Evolutionary conservation across 352 stramenopile genomes (phyloP), one percentile per base, ranked within the genome.

Genomic region (Globisporangium ultimum): DNA sequence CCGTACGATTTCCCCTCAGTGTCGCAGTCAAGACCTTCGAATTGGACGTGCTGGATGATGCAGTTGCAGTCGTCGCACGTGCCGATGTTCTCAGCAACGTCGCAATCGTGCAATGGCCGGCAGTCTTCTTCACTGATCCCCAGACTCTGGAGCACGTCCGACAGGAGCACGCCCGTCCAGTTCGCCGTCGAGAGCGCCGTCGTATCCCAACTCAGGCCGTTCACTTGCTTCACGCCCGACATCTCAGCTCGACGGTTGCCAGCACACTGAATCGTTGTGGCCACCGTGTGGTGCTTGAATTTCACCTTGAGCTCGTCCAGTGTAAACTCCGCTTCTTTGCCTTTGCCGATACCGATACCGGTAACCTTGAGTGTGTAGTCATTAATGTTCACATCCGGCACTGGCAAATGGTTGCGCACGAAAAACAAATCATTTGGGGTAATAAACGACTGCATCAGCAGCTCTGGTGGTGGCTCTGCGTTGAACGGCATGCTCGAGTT

Each of bases 381-480:
- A 10, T 88, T 71, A 5, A 68, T 58, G 47, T 93, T 74, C 20
- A 96, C 72, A 10, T 97, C 66, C 0, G 97, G 97, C 2, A 99
- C 97, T 2, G 97, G 96, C 62, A 99, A 83, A 72, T 99, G 97
- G 80, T 99, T 97, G 5, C 97, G 79, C 61, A 98, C 97, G 68
- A 98, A 99, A 73, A 98, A 99, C 12, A 99, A 68, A 6, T 97
- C 88, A 61, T 94, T 96, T 6, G 97, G 97, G 11, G 97, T 99
- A 60, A 98, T 90, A 66, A 98, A 99, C 49, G 79, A 89, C 64
- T 97, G 68, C 50, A 96, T 97, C 18, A 99, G 76, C 40, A 99
- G 68, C 61, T 97, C 81, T 2, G 78, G 61, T 10, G 96, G 95
- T 5, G 95, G 89, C 77, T 99, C 96, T 1, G 93, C 91, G 68